Evolutionary conservation across 116 monocot species (phyloP), one percentile per base, ranked within the genome.

Genomic region (Trichopus zeylanicus): DNA sequence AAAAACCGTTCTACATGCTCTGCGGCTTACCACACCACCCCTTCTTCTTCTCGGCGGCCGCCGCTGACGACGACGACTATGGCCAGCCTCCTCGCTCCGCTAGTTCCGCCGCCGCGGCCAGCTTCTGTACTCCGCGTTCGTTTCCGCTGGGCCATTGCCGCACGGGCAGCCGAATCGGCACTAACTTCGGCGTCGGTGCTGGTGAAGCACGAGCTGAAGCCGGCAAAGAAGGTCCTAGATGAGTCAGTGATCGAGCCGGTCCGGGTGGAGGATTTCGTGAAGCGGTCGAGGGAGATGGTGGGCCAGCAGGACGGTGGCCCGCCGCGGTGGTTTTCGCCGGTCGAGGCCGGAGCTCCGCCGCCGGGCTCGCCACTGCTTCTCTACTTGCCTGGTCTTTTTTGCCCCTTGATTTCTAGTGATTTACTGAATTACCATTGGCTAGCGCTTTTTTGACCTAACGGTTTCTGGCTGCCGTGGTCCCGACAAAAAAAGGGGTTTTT

Each of bases 281-380:
- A 78, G 51, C 59, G 51, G 55, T 71, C 83, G 30, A 72, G 70
- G 70, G 77, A 75, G 53, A 31, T 83, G 24, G 32, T 73, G 20
- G 33, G 31, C 26, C 39, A 30, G 31, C 37, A 62, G 26, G 80
- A 58, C 34, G 69, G 68, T 11, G 83, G 83, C 0, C 83, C 87
- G 29, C 55, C 76, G n/a, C 69, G 92, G 31, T 92, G 87, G 87
- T 80, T 92, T 63, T 68, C 81, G 56, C 92, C 92, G 57, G n/a
- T 87, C 29, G 87, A 92, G 55, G 80, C 83, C 28, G 74, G 71
- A 11, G 24, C 64, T 15, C 72, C 57, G 1, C 34, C 18, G 15
- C 55, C 61, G 11, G 68, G 61, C 18, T 79, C 84, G 1, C 88
- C 93, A 0, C 53, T 77, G 62, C 72, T 85, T 27, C 79, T 93